Base-by-base conservation (phyloP, 140 eudicot species). In the Anethum foeniculum region DNA sequence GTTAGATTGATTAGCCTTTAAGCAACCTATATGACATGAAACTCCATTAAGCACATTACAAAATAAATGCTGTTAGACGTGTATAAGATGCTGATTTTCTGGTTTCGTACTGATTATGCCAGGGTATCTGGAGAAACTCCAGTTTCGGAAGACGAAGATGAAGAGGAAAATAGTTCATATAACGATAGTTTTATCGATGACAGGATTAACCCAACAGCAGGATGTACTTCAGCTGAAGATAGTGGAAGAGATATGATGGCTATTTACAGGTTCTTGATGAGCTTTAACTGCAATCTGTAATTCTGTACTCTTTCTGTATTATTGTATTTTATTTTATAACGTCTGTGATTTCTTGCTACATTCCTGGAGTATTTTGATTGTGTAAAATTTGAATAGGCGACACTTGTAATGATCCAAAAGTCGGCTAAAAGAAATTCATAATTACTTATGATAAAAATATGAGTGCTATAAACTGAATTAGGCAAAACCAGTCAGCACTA, bases 171-270 rank as follows among this genome's bases (percentile, higher is more conserved):
- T 65, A 81, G 86, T 84, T 86, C 93, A 18, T 90, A 79, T 79
- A 92, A 89, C 84, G 91, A 86, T 47, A 95, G 97, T 83, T 95
- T 95, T 87, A 95, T 95, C 80, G 97, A 95, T 84, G 97, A 95
- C 82, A 81, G 90, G 58, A 79, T 82, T 44, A 81, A 89, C 82
- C 86, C 92, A 52, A 89, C 99, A 13, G 68, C 79, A 54, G 86
- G 86, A 86, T 81, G 75, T 75, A 87, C 89, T 47, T 94, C 88
- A 76, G 85, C 88, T 6, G 91, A 88, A 69, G 83, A 80, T 46
- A 67, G 83, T 84, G 80, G 79, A 77, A 16, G 47, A 81, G 97
- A 92, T 88, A 92, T 92, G 95, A 95, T 95, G 92, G 97, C 97
- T 78, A 65, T 95, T 65, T 95, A 95, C 91, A 90, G 97, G 99